A percentile compares a stretch with the other conserved stretches of the same genome.
Conservation (phyloP, 2,329 filamentous ascomycete genomes). For the Fusarium camptoceras region DNA sequence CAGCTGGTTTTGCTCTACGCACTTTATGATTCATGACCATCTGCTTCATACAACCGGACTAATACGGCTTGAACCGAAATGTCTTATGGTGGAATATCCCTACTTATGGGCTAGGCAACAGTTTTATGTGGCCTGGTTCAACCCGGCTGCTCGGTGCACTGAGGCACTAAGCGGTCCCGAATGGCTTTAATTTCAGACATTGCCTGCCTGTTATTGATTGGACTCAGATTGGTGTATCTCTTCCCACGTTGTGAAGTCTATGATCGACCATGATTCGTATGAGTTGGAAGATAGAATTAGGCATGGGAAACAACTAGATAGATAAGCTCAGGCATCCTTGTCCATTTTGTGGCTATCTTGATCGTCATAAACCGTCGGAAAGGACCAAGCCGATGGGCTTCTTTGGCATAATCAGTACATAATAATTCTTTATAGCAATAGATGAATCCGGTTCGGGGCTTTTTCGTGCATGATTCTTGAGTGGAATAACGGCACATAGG, state of each 20-base stretch:
- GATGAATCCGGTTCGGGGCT: background rate
- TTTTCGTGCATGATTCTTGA: background rate
- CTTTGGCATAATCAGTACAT: constrained; percentile 23
- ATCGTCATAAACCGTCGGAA: constrained; percentile 5
- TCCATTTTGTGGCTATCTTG: constrained; percentile 6
- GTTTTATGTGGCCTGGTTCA: background rate
- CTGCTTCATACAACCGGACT: background rate
- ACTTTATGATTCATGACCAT: constrained; percentile 15
- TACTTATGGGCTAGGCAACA: background rate
- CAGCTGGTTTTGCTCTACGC: background rate
- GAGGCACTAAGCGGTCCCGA: background rate
- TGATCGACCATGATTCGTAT: constrained; percentile 11
- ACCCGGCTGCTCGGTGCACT: background rate
- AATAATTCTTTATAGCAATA: constrained; percentile 23
- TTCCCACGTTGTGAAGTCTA: background rate
- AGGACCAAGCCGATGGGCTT: background rate
- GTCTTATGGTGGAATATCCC: background rate
- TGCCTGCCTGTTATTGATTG: background rate
- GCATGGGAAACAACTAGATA: constrained; percentile 21
- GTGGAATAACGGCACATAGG: background rate
- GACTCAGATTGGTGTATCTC: constrained; percentile 5
- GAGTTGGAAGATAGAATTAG: constrained; percentile 7
- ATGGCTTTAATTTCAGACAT: background rate
- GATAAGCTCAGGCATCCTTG: background rate
- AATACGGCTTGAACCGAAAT: background rate